Evolutionary conservation across 108 stramenopile genomes (phyloP).

Genomic region (Pelagomonas calceolata): DNA sequence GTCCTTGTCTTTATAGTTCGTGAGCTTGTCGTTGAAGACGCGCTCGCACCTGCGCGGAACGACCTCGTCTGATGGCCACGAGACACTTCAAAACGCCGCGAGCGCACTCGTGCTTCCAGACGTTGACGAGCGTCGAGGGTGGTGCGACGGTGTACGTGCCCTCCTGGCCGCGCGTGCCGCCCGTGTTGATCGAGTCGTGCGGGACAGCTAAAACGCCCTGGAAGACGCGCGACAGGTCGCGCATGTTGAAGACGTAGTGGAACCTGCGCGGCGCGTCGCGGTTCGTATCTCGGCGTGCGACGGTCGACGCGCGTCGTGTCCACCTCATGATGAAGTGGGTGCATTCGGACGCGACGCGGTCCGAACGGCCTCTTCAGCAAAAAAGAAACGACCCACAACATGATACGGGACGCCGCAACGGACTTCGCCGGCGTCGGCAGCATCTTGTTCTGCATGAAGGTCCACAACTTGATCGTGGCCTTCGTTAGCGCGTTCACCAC

Average conservation of each 20-base stretch:
- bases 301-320: no score
- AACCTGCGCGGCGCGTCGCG: no score
- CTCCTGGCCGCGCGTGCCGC: constrained; percentile 46
- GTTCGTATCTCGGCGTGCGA: no score
- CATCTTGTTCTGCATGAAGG: constrained; percentile 66
- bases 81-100: no score
- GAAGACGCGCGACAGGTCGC: constrained; percentile 73
- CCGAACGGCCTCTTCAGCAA: no score
- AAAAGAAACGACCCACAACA: no score
- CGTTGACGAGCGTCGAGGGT: constrained; percentile 43
- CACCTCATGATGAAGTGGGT: no score
- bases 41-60: no score
- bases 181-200: constrained; percentile 53
- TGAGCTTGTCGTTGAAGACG: constrained; percentile 75
- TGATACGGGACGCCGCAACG: no score
- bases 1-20: constrained; percentile 67
- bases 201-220: constrained; percentile 76
- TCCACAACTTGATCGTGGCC: constrained; percentile 69
- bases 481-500: constrained; percentile 57
- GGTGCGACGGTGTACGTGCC: constrained; percentile 40
- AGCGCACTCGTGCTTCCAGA: constrained; percentile 82
- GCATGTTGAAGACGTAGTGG: constrained; percentile 85
- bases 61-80: no score
- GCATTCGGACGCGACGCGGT: no score
- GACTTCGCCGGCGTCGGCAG: constrained; percentile 79